Percentiles rank a stretch among this genome's conserved stretches.
These are phyloP conservation scores for Sugiyamaella valdiviana DNA, from an alignment of 805 yeast genomes.

Conservation along the genomic window DNA sequence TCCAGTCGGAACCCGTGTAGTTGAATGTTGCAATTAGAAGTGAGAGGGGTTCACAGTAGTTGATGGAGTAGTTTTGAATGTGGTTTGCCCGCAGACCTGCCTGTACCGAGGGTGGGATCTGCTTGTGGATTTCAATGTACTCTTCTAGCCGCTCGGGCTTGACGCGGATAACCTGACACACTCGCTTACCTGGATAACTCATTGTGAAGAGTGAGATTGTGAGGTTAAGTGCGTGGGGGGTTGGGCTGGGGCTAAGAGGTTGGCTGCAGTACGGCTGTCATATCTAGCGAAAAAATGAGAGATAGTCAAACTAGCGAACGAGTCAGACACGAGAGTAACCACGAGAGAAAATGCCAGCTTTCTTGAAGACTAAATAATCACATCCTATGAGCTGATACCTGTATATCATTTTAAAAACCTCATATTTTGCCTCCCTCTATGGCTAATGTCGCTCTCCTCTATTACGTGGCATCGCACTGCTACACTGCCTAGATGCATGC, in stretches of 20 bases:
- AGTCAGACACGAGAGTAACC: no score
- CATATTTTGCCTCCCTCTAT: no score
- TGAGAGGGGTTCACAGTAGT: constrained; percentile 30
- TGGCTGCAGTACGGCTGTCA: no score
- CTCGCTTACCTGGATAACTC: constrained; percentile 32
- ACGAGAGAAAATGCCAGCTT: no score
- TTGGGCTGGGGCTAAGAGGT: background rate
- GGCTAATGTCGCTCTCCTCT: no score
- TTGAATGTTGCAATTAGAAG: constrained; percentile 36
- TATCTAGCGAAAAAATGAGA: no score
- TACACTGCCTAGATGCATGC: no score
- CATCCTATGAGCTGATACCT: no score
- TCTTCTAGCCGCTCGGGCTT: constrained; percentile 37
- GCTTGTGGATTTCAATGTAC: constrained; percentile 33
- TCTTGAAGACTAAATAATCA: no score
- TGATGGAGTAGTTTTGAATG: constrained; percentile 39
- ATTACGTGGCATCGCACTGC: no score
- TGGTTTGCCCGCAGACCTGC: constrained; percentile 33
- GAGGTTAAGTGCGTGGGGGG: background rate
- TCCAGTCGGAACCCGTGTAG: constrained; percentile 38
- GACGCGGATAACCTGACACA: constrained; percentile 37
- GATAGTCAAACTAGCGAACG: background rate
- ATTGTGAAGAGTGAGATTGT: background rate
- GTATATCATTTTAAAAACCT: no score
- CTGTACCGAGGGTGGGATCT: constrained; percentile 32